These are phyloP conservation scores for Suillus hirtellus DNA, from an alignment of 768 basidiomycete species.

Conservation along the genomic window DNA sequence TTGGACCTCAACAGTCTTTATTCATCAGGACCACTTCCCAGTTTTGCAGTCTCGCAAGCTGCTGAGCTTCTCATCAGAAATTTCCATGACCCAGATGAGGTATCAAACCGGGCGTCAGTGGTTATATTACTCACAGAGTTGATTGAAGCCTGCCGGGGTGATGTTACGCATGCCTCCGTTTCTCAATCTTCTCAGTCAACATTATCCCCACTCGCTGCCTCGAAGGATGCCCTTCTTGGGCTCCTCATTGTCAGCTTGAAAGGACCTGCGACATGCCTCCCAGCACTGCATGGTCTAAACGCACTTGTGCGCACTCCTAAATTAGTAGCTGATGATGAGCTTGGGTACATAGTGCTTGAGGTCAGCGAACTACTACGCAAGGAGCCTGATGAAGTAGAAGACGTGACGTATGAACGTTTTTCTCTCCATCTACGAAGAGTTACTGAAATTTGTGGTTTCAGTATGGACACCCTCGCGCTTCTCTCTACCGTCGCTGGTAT, in stretches of 20 bases:
- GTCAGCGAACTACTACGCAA: slow-evolving; percentile 63
- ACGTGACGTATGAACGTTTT: slow-evolving; percentile 44
- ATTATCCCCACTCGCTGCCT: slow-evolving; percentile 48
- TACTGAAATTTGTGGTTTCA: slow-evolving; percentile 28
- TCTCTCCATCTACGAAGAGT: background rate
- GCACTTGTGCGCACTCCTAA: slow-evolving; percentile 62
- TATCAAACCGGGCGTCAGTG: slow-evolving; percentile 62
- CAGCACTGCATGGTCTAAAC: slow-evolving; percentile 66
- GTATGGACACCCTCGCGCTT: slow-evolving; percentile 60
- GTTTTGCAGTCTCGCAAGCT: slow-evolving; percentile 65
- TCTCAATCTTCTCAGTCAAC: slow-evolving; percentile 19
- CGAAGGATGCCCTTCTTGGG: slow-evolving; percentile 78
- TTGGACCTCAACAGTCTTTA: background rate
- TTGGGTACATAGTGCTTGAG: slow-evolving; percentile 76
- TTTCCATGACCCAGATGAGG: slow-evolving; percentile 72
- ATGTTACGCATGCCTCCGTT: slow-evolving; percentile 26
- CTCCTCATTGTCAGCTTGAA: slow-evolving; percentile 60
- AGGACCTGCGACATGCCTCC: slow-evolving; percentile 46
- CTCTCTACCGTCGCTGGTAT: slow-evolving; percentile 59
- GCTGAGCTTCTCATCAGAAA: slow-evolving; percentile 76
- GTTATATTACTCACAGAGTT: slow-evolving; percentile 69
- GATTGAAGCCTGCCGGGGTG: slow-evolving; percentile 53
- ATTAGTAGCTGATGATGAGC: slow-evolving; percentile 70
- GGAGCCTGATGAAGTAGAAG: slow-evolving; percentile 52
- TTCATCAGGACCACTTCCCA: slow-evolving; percentile 61